Evolutionary conservation across 176 grass and related monocot genomes (phyloP).

Genomic region (Oryza punctata): DNA sequence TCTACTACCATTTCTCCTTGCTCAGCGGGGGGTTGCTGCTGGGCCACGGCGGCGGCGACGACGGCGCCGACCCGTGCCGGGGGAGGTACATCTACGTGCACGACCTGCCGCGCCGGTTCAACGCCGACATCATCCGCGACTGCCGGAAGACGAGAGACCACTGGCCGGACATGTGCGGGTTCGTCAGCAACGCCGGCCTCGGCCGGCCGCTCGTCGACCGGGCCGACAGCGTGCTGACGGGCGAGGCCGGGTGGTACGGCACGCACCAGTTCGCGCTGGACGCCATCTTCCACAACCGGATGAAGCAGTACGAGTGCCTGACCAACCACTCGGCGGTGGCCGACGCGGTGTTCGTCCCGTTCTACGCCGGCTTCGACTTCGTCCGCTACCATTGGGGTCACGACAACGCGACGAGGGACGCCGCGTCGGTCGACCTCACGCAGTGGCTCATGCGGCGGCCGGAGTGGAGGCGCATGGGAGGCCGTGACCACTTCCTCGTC

Average conservation of each 20-base stretch:
- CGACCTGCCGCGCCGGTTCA: slow-evolving; percentile 67
- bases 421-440: slow-evolving; percentile 31
- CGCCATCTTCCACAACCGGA: slow-evolving; percentile 72
- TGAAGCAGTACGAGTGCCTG: slow-evolving; percentile 73
- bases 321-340: slow-evolving; percentile 56
- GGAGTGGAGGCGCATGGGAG: slow-evolving; percentile 45
- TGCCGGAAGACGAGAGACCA: slow-evolving; percentile 55
- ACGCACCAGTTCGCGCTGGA: slow-evolving; percentile 70
- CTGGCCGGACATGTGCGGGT: slow-evolving; percentile 67
- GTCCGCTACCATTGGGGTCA: slow-evolving; percentile 70
- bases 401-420: slow-evolving; percentile 45
- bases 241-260: slow-evolving; percentile 59
- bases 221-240: slow-evolving; percentile 41
- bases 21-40: slow-evolving; percentile 26
- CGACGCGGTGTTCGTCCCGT: slow-evolving; percentile 68
- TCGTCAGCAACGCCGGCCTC: slow-evolving; percentile 57
- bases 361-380: slow-evolving; percentile 77
- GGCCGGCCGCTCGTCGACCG: slow-evolving; percentile 49
- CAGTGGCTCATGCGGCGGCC: slow-evolving; percentile 38
- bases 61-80: slow-evolving; percentile 35
- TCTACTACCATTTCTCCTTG: slow-evolving; percentile 51
- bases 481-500: slow-evolving; percentile 64
- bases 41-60: background rate
- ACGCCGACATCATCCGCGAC: slow-evolving; percentile 59
- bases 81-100: slow-evolving; percentile 76